These are phyloP conservation scores for Trichoderma sp. DNA, from an alignment of 2,329 filamentous ascomycete species.

Conservation along the genomic window DNA sequence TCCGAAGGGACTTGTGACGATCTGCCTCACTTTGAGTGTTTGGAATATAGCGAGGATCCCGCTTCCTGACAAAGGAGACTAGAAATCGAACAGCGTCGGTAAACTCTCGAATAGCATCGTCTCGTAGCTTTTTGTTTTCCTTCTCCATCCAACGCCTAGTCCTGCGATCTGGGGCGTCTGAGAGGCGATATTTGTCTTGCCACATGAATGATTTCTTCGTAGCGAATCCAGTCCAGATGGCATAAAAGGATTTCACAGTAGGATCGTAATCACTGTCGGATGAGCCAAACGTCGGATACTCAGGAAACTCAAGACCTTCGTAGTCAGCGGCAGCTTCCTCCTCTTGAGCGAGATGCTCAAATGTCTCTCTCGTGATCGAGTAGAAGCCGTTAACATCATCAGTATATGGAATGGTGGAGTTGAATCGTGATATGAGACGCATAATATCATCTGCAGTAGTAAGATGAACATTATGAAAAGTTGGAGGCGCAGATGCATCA, in stretches of 20 bases:
- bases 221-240: slow-evolving; percentile 73
- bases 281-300: slow-evolving; percentile 81
- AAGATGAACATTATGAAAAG: slow-evolving; percentile 66
- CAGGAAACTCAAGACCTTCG: slow-evolving; percentile 57
- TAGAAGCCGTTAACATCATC: slow-evolving; percentile 84
- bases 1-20: slow-evolving; percentile 72
- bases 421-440: slow-evolving; percentile 76
- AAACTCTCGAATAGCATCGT: slow-evolving; percentile 81
- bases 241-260: slow-evolving; percentile 78
- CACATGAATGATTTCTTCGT: slow-evolving; percentile 86
- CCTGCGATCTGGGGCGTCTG: slow-evolving; percentile 83
- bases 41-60: slow-evolving; percentile 79
- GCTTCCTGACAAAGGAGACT: slow-evolving; percentile 83
- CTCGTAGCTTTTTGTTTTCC: slow-evolving; percentile 81
- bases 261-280: slow-evolving; percentile 73
- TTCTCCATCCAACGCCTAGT: slow-evolving; percentile 88
- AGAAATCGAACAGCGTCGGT: slow-evolving; percentile 88
- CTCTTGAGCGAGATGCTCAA: slow-evolving; percentile 76
- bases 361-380: slow-evolving; percentile 71
- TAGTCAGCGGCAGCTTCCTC: slow-evolving; percentile 73
- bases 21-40: slow-evolving; percentile 78
- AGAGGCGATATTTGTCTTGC: slow-evolving; percentile 80
- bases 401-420: slow-evolving; percentile 72
- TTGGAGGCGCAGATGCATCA: slow-evolving; percentile 52
- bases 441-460: slow-evolving; percentile 80